Evolutionary conservation across 805 yeast genomes (phyloP), one percentile per base, ranked within the genome.

Genomic region (Candida mattraensis): DNA sequence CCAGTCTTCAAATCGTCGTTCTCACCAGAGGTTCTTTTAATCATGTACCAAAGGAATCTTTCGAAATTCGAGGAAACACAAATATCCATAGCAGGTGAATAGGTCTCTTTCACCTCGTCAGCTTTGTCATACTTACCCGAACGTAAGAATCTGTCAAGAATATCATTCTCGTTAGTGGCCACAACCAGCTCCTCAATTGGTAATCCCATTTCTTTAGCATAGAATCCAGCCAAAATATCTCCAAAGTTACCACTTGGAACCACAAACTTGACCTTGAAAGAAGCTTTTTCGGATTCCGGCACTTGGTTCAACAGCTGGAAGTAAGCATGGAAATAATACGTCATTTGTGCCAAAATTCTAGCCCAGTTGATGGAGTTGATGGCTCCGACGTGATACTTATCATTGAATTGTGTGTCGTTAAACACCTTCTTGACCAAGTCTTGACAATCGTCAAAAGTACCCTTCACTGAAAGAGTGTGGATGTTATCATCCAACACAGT

Each of bases 361-460:
- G 99, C 98, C 99, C 99, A 93, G 73, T 93, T 93, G 63, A 93
- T 93, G 30, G 98, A 89, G 69, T 93, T 93, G 44, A 93, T 95
- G 12, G 99, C 99, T 51, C 98, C 99, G 40, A 93, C 83, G 56
- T 89, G 96, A 67, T 89, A 85, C 61, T 80, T 83, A 47, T 73
- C 75, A 66, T 93, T 93, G 72, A 93, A 93, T 46, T 83, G 87
- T 35, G 61, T 67, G 61, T 93, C 99, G 43, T 91, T 93, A 62
- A 93, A 93, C 44, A 91, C 80, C 56, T 83, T 84, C 67, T 93
- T 93, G 45, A 93, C 98, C 39, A 89, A 78, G 56, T 87, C 96
- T 69, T 93, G 99, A 67, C 99, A 93, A 66, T 93, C 97, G 63
- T 93, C 99, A 59, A 93, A 93, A 19, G 96, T 87, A 47, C 99